A percentile compares a stretch with the other conserved stretches of the same genome.
phyloP scores from a whole-genome alignment of 2,329 filamentous ascomycete genomes.

The Nannizziopsis arthrosporioides region DNA sequence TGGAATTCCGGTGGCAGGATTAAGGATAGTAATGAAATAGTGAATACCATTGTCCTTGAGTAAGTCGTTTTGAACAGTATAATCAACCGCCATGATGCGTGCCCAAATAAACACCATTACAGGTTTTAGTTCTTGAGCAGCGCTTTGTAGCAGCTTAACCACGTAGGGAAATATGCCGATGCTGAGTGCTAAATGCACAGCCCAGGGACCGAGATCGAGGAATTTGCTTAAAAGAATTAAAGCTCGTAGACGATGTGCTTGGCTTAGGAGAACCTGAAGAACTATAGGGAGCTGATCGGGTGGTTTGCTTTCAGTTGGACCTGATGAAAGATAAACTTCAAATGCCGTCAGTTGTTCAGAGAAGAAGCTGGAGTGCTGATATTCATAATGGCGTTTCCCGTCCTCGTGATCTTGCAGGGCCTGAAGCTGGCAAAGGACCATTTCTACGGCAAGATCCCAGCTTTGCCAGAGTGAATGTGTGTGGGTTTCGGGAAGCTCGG shows the following conservation, averaged over 20 bases:
- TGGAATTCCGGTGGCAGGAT: constrained; percentile 69
- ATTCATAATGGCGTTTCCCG: constrained; percentile 69
- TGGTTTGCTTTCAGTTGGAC: constrained; percentile 70
- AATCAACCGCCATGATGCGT: constrained; percentile 84
- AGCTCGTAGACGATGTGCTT: constrained; percentile 83
- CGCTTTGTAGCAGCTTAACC: constrained; percentile 90
- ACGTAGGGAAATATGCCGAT: constrained; percentile 99
- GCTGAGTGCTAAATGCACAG: constrained; percentile 91
- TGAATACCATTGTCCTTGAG: constrained; percentile 95
- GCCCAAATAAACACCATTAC: constrained; percentile 99
- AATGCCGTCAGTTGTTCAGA: constrained; percentile 95
- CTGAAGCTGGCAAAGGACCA: constrained; percentile 81
- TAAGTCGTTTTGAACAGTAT: constrained; percentile 83
- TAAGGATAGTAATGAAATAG: constrained; percentile 89
- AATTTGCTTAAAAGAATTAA: constrained; percentile 88
- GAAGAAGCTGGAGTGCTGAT: constrained; percentile 90
- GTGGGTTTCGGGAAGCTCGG: constrained; percentile 84
- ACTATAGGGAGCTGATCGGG: constrained; percentile 95
- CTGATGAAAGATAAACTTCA: constrained; percentile 80
- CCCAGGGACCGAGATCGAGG: constrained; percentile 91
- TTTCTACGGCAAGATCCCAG: constrained; percentile 94
- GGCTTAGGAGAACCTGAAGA: constrained; percentile 85
- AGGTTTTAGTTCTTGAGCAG: constrained; percentile 85
- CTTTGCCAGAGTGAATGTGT: constrained; percentile 93
- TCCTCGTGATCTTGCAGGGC: constrained; percentile 67